phyloP scores from a whole-genome alignment of 768 basidiomycete species.

The Amanita subjunquillea region DNA sequence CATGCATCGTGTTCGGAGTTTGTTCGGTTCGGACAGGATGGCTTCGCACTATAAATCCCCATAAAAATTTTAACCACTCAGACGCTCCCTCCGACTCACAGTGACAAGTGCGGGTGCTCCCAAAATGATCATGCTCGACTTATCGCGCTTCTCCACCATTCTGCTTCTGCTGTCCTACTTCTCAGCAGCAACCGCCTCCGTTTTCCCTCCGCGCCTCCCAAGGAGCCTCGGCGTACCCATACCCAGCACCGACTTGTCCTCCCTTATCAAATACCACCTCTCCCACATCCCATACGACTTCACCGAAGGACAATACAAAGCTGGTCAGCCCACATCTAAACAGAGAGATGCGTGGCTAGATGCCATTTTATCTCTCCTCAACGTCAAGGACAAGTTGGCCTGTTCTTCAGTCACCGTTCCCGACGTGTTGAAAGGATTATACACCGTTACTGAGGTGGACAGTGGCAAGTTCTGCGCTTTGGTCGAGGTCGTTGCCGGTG shows the following conservation, averaged over 20 bases:
- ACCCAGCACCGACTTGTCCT: background rate
- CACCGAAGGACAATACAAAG: background rate
- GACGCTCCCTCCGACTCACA: too few species aligned
- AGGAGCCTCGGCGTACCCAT: too few species aligned
- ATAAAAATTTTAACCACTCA: too few species aligned
- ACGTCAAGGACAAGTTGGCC: background rate
- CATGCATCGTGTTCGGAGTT: too few species aligned
- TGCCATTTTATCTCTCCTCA: background rate
- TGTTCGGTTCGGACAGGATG: too few species aligned
- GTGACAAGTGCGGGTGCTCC: too few species aligned
- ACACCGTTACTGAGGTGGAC: background rate
- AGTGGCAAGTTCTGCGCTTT: slow-evolving; percentile 2
- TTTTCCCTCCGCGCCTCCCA: too few species aligned
- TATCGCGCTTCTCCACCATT: too few species aligned
- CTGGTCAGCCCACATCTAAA: background rate
- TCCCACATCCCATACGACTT: background rate
- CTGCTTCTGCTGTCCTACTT: background rate
- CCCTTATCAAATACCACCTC: background rate
- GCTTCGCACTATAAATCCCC: too few species aligned
- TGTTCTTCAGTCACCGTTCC: background rate
- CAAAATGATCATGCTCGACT: too few species aligned
- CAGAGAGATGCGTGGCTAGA: background rate
- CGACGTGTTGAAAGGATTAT: background rate
- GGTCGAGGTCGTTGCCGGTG: background rate
- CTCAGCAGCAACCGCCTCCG: background rate